Base-by-base conservation (phyloP, 1,284 basidiomycete genomes). In the Ganoderma lingzhi region DNA sequence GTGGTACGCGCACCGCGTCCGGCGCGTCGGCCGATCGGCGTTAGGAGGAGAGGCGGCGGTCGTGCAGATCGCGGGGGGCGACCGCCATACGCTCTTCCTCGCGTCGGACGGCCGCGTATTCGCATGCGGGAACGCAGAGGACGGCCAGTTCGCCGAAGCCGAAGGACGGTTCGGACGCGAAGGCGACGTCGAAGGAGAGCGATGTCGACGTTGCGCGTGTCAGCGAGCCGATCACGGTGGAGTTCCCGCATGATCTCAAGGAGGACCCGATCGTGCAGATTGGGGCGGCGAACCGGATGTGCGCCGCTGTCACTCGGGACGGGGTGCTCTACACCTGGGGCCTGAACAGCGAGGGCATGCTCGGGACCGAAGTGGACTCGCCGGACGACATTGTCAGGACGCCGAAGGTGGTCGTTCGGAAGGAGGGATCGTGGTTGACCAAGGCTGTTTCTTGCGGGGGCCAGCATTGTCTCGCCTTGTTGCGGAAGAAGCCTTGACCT, bases 271-370 rank as follows among this genome's bases (percentile, higher is more conserved):
- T 96, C 72, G 85, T 91, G 14, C 86, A 90, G 64, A 87, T 98
- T 74, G 89, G 5, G 89, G 88, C 19, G 96, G 95, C 3, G 87
- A 89, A 41, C 37, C 89, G 95, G 75, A 93, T 94, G 79, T 96
- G 92, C 75, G 86, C 96, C 71, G 96, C 94, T 2, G 86, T 96
- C 51, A 93, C 93, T 14, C 82, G 83, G 66, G 90, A 86, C 63
- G 96, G 95, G 17, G 90, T 92, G 30, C 83, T 95, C 63, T 96
- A 95, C 79, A 86, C 90, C 39, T 97, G 95, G 96, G 95, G 96
- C 62, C 89, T 92, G 71, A 94, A 94, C 23, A 88, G 89, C 64
- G 90, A 86, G 80, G 90, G 84, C 77, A 94, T 87, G 83, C 86
- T 87, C 65, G 94, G 86, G 72, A 89, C 86, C 73, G 87, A 84